Base-by-base conservation (phyloP, 495 filamentous ascomycete species). In the Penicillium roqueforti region DNA sequence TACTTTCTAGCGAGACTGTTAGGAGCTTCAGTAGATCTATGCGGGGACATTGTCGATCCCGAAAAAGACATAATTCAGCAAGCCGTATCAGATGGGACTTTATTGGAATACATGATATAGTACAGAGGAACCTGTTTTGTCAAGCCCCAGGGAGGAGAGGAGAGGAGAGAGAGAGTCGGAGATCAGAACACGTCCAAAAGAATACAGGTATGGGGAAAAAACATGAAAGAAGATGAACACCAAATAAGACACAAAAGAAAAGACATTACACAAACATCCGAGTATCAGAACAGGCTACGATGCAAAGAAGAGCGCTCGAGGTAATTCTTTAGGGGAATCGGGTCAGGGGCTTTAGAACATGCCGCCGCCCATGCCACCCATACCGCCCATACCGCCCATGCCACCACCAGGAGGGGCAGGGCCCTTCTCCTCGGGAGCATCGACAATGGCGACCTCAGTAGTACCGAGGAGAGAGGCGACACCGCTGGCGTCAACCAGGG, bases 381-480 rank as follows among this genome's bases (percentile, higher is more conserved):
- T 86, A 46, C 85, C 84, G 44, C 84, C 85, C 80, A 87, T 87
- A 39, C 83, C 84, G 23, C 81, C 78, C 77, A 79, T 80, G 51
- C 79, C 84, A 42, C 83, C 83, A 76, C 82, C 81, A 39, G 82
- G 84, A 56, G 65, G 69, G 58, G 76, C 72, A 63, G 78, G 79
- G 46, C 73, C 80, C 87, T 96, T 96, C 73, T 96, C 91, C 69
- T 96, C 95, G 45, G 88, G 82, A 50, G 95, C 93, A 75, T 98
- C 93, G 50, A 95, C 90, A 56, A 98, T 92, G 48, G 92, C 91
- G 55, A 96, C 92, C 76, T 98, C 93, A 57, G 95, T 98, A 61
- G 93, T 98, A 73, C 93, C 93, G 58, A 98, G 87, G 51, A 98
- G 83, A 48, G 92, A 97, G 38, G 93, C 92, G 61, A 98, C 93